Evolutionary conservation across 2,329 filamentous ascomycete species (phyloP), one percentile per base, ranked within the genome.

Genomic region (Hypocrella siamensis): DNA sequence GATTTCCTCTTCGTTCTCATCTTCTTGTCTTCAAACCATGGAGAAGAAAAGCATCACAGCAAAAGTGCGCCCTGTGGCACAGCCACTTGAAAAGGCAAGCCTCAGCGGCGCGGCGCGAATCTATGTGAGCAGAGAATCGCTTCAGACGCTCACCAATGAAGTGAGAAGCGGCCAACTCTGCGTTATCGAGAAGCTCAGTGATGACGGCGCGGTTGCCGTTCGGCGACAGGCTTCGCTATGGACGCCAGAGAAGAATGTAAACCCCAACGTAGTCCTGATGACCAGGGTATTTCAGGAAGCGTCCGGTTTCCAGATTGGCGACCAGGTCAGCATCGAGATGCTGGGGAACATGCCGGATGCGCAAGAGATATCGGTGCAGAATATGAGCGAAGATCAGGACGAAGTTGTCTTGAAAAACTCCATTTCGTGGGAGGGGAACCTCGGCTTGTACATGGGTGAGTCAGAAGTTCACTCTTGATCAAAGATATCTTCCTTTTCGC

Each of bases 211-310:
- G 30, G 28, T 44, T 31, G 30, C 41, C 19, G 45, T 11, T 6
- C 8, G 47, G 17, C 53, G 60, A 12, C 60, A 69, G 41, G 66
- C 64, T 5, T 57, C 62, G 19, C 53, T 67, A 2, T 69, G 64
- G 57, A 57, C 60, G 1, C 59, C 63, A 2, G 62, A 65, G 28
- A 67, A 76, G 48, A 74, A 75, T 44, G 60, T 83, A 41, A 68
- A 75, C 46, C 72, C 71, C 41, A 69, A 76, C 39, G 64, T 83
- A 35, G 61, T 80, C 31, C 67, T 86, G 61, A 71, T 82, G 59
- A 76, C 81, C 16, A 76, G 81, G 39, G 63, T 72, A 5, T 71
- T 92, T 33, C 77, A 81, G 39, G 76, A 80, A 22, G 67, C 72
- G 6, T 79, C 79, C 41, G 72, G 71, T 1, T 68, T 93, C 42